Percentiles rank a stretch among this genome's conserved stretches.
These are phyloP conservation scores for Rheum nobile DNA, from an alignment of 148 eudicot species.

Conservation along the genomic window DNA sequence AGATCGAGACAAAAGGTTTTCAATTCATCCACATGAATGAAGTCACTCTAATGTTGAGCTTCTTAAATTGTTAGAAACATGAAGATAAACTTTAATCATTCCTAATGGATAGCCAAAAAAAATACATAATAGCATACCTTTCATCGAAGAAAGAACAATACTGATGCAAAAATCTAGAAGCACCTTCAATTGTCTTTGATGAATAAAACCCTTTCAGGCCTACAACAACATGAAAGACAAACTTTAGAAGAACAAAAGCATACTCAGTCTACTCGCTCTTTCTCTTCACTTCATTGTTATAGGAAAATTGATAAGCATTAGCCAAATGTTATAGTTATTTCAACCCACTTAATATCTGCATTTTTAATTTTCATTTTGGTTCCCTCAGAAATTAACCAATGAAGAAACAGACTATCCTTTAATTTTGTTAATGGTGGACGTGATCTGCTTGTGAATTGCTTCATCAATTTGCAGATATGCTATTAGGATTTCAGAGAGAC, in stretches of 20 bases:
- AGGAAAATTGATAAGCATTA: not conserved
- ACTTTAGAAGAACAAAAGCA: not conserved
- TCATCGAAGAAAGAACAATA: slow-evolving; percentile 31
- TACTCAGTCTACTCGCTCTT: not conserved
- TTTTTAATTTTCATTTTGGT: not conserved
- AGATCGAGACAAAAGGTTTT: not conserved
- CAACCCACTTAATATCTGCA: not conserved
- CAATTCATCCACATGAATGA: not conserved
- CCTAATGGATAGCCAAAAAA: not conserved
- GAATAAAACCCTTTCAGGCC: slow-evolving; percentile 73
- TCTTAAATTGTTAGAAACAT: not conserved
- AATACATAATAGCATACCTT: slow-evolving; percentile 30
- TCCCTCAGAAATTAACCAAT: not conserved
- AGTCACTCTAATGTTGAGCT: not conserved
- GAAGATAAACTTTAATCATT: not conserved
- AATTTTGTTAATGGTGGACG: not conserved
- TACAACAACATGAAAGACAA: slow-evolving; percentile 15
- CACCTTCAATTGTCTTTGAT: slow-evolving; percentile 66
- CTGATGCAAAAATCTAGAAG: slow-evolving; percentile 46
- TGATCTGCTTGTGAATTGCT: not conserved
- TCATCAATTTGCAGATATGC: not conserved
- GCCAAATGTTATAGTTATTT: not conserved
- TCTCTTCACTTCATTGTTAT: not conserved
- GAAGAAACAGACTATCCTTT: not conserved
- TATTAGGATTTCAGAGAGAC: not conserved